Percentiles rank a stretch among this genome's conserved stretches.
Conservation (phyloP, 192 early-diverging fungal genomes). For the Chytriomyces hyalinus region DNA sequence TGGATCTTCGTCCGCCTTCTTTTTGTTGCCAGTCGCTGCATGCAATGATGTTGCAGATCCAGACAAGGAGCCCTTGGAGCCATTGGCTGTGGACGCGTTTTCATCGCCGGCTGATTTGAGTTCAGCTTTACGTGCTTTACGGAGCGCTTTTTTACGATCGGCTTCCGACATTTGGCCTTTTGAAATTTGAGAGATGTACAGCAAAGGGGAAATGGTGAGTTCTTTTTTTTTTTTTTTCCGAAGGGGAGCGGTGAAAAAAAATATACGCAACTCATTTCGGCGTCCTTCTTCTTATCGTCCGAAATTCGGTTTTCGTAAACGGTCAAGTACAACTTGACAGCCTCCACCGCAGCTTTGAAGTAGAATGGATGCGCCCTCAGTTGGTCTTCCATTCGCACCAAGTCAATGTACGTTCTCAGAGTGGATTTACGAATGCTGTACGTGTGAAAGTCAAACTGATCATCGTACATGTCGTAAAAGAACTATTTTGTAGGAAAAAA, state of each 20-base stretch:
- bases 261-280: slow-evolving; percentile 44
- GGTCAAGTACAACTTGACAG: slow-evolving; percentile 65
- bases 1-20: slow-evolving; percentile 68
- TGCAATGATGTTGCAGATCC: background rate
- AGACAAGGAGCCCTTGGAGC: background rate
- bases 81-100: slow-evolving; percentile 43
- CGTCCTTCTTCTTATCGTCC: slow-evolving; percentile 45
- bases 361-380: slow-evolving; percentile 75
- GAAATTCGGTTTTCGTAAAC: slow-evolving; percentile 63
- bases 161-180: slow-evolving; percentile 68
- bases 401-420: slow-evolving; percentile 81
- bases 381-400: slow-evolving; percentile 79
- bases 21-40: slow-evolving; percentile 32
- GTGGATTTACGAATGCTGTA: slow-evolving; percentile 92
- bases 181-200: slow-evolving; percentile 1
- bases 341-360: slow-evolving; percentile 74
- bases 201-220: background rate
- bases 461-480: slow-evolving; percentile 85
- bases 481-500: slow-evolving; percentile 37
- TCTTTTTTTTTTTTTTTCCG: no score
- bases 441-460: slow-evolving; percentile 96
- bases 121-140: slow-evolving; percentile 78
- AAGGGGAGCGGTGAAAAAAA: background rate
- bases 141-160: slow-evolving; percentile 78
- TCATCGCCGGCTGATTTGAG: slow-evolving; percentile 43